Conservation (phyloP, 2,329 filamentous ascomycete species). For the Colletotrichum eremochloae region DNA sequence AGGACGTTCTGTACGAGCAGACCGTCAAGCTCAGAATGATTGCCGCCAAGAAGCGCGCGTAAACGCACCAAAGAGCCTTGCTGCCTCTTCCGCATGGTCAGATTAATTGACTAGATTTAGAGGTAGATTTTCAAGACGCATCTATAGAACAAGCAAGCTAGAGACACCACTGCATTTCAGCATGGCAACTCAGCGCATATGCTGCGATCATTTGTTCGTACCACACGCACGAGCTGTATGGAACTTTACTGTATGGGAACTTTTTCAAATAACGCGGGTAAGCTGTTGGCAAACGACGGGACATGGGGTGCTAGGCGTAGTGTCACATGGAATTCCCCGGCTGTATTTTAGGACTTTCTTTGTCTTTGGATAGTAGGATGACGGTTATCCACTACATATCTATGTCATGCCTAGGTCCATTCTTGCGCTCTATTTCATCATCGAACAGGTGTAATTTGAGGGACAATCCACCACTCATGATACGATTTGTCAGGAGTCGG, state of each 20-base stretch:
- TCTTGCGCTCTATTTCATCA: constrained; percentile 7
- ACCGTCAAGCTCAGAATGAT: constrained; percentile 74
- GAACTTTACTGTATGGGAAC: constrained; percentile 22
- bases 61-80: constrained; percentile 4
- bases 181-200: constrained; percentile 32
- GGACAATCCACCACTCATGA: constrained; percentile 76
- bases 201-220: constrained; percentile 1
- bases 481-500: constrained; percentile 67
- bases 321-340: constrained; percentile 27
- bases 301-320: constrained; percentile 10
- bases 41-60: constrained; percentile 55
- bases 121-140: constrained; percentile 22
- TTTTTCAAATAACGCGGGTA: constrained; percentile 13
- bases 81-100: constrained; percentile 45
- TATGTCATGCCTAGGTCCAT: constrained; percentile 11
- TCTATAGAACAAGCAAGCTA: constrained; percentile 33
- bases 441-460: constrained; percentile 55
- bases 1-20: constrained; percentile 93
- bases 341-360: constrained; percentile 17
- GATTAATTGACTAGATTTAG: not conserved
- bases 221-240: constrained; percentile 21
- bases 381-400: constrained; percentile 14
- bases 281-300: constrained; percentile 17
- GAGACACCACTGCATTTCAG: constrained; percentile 12
- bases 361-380: constrained; percentile 17